phyloP scores from a whole-genome alignment of 805 yeast genomes.

The Schwanniomyces polymorphus region DNA sequence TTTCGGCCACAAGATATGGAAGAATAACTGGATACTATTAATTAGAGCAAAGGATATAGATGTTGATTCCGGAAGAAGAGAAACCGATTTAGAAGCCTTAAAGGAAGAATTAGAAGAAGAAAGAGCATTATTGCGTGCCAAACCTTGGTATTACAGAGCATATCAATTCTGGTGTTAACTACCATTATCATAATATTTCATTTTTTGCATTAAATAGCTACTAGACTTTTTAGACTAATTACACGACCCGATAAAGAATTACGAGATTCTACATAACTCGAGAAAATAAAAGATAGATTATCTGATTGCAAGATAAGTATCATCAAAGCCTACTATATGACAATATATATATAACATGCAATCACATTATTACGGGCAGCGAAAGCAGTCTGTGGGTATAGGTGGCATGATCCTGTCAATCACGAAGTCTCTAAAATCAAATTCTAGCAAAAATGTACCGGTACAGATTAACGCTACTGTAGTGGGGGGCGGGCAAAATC shows the following conservation, averaged over 20 bases:
- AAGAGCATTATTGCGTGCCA: conserved; percentile 25
- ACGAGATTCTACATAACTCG: not conserved
- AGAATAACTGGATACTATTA: conserved; percentile 36
- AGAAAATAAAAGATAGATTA: not conserved
- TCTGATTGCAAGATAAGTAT: not conserved
- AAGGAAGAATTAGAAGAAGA: conserved; percentile 34
- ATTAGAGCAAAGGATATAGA: conserved; percentile 37
- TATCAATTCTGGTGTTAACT: conserved; percentile 36
- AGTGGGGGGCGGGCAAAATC: conserved; percentile 45
- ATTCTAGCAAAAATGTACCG: conserved; percentile 22
- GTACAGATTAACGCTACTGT: conserved; percentile 41
- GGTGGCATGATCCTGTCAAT: conserved; percentile 42
- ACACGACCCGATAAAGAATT: not conserved
- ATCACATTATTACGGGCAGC: conserved; percentile 31
- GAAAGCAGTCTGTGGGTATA: conserved; percentile 27
- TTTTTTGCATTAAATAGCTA: not conserved
- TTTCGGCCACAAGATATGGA: conserved; percentile 41
- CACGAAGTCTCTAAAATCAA: conserved; percentile 35
- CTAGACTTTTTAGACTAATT: not conserved
- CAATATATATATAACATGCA: conserved; percentile 10
- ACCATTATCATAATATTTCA: not conserved
- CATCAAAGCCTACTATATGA: not conserved
- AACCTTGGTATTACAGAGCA: conserved; percentile 34
- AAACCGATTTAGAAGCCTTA: conserved; percentile 39
- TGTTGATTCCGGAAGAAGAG: conserved; percentile 44